A percentile compares a stretch with the other conserved stretches of the same genome.
These are phyloP conservation scores for Aspergillus fumigatiaffinis DNA, from an alignment of 2,329 filamentous ascomycete genomes.

Conservation along the genomic window DNA sequence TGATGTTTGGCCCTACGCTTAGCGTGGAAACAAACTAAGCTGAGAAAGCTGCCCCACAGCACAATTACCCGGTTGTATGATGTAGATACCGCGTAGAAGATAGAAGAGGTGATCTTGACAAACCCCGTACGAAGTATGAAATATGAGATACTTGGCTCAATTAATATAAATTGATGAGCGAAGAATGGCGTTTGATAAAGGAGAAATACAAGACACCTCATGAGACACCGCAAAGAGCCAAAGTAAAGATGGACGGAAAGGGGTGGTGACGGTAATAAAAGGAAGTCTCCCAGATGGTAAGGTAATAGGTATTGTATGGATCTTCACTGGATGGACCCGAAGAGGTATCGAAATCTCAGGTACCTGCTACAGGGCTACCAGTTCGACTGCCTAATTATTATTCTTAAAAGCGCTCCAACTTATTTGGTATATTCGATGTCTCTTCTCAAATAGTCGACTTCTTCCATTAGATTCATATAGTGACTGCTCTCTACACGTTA, in stretches of 20 bases:
- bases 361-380: background rate
- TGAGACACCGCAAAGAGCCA: background rate
- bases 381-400: background rate
- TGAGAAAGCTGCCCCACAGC: conserved; percentile 36
- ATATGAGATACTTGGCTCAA: background rate
- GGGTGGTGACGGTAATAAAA: background rate
- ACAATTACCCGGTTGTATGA: conserved; percentile 16
- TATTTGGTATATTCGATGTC: background rate
- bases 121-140: background rate
- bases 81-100: conserved; percentile 18
- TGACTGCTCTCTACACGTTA: background rate
- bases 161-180: background rate
- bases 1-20: conserved; percentile 41
- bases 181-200: background rate
- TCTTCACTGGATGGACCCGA: too few relatives aligned
- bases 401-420: background rate
- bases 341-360: background rate
- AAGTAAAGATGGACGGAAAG: background rate
- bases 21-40: conserved; percentile 36
- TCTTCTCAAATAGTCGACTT: background rate
- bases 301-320: background rate
- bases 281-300: background rate
- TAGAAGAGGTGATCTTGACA: background rate
- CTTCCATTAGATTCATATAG: background rate
- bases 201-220: background rate